These are phyloP conservation scores for Chaetomium sp. DNA, from an alignment of 2,329 filamentous ascomycete genomes.

Conservation along the genomic window DNA sequence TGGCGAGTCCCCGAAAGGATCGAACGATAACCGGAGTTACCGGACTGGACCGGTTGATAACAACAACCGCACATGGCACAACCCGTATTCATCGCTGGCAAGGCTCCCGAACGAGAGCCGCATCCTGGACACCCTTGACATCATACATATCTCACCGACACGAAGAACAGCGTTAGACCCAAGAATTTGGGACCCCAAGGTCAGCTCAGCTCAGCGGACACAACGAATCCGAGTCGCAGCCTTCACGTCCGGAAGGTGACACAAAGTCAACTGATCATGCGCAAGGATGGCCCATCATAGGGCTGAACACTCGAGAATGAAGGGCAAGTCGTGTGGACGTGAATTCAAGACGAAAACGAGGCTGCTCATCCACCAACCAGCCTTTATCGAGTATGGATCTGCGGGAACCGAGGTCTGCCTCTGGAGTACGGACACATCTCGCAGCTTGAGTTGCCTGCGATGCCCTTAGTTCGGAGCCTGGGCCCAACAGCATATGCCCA, in stretches of 20 bases:
- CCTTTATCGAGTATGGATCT: not conserved
- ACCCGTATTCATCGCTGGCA: not conserved
- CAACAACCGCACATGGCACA: slow-evolving; percentile 4
- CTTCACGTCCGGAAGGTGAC: not conserved
- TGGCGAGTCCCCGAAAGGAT: not conserved
- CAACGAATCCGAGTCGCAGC: not conserved
- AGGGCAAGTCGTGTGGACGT: not conserved
- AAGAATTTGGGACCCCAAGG: not conserved
- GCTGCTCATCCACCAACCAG: not conserved
- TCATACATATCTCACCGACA: not conserved
- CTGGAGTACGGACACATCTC: not conserved
- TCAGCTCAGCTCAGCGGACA: not conserved
- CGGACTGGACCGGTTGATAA: not conserved
- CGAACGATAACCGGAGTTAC: slow-evolving; percentile 1
- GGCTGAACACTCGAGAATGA: not conserved
- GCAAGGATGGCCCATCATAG: no score
- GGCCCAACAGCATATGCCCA: not conserved
- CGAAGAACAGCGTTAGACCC: not conserved
- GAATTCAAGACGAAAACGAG: not conserved
- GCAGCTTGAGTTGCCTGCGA: not conserved
- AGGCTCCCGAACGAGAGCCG: not conserved
- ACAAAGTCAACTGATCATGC: no score
- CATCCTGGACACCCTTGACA: not conserved
- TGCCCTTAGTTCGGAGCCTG: not conserved
- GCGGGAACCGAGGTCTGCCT: not conserved